Base-by-base conservation (phyloP, 2,329 filamentous ascomycete species). In the Ceratocystis smalleyi region DNA sequence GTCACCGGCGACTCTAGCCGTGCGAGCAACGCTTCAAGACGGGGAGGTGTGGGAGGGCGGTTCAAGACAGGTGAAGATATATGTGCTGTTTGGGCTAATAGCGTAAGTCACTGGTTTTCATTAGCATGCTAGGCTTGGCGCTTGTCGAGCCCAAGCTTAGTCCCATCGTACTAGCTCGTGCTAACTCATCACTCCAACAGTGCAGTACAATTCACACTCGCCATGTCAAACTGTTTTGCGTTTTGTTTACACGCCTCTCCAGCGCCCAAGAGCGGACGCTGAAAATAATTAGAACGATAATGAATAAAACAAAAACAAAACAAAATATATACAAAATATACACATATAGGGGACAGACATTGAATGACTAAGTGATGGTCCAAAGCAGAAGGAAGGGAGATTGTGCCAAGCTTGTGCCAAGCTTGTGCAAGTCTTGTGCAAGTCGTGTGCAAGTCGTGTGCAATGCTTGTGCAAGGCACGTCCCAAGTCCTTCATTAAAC, bases 201-300 rank as follows among this genome's bases (percentile, higher is more conserved):
- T 24, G 43, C 59, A 30, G 59, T 61, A n/a, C 59, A 61, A 24
- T 61, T 61, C 45, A 47, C 45, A 5, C 43, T 61, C 43, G 59
- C 59, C 59, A 61, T 61, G 40, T 61, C 59, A 5, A 61, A 61
- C n/a, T 61, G 59, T 24, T 61, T 61, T 61, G 40, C 59, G 5
- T 61, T 61, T 47, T 61, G 59, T 45, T 24, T 61, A 17, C 17
- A 61, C 10, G 22, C 22, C 12, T 47, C 59, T 12, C 32, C 59
- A 10, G 19, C n/a, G 12, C 51, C 51, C 2, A 19, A 12, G 17
- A 30, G 19, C 10, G 10, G 54, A 17, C 54, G 54, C 27, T n/a
- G 12, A 40, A 10, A 5, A 40, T 40, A 40, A 40, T 15, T 40
- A 12, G 10, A 12, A 40, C 35, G 10, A 15, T 40, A 40, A 40